These are phyloP conservation scores for Phytophthora pistaciae DNA, from an alignment of 352 stramenopile genomes.

Conservation along the genomic window DNA sequence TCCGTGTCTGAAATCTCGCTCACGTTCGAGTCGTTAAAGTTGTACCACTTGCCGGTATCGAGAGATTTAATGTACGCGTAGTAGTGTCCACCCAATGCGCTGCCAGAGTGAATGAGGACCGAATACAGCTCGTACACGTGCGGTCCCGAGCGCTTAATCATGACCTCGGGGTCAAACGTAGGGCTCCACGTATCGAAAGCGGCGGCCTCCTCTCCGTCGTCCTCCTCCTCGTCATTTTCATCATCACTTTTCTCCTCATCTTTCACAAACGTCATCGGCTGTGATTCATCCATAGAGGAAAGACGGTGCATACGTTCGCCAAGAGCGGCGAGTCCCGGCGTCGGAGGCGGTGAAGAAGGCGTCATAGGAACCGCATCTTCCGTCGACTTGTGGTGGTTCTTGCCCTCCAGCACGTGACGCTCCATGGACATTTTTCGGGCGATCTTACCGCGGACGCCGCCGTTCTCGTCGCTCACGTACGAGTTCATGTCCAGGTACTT, in stretches of 20 bases:
- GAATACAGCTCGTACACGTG: constrained; percentile 94
- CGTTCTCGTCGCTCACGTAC: constrained; percentile 73
- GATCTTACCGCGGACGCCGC: constrained; percentile 60
- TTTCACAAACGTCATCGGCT: constrained; percentile 52
- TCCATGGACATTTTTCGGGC: constrained; percentile 91
- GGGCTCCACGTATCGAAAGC: constrained; percentile 76
- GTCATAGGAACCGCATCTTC: constrained; percentile 18
- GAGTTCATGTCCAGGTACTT: constrained; percentile 93
- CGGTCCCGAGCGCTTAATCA: constrained; percentile 72
- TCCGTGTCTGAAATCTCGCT: constrained; percentile 82
- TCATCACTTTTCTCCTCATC: constrained; percentile 29
- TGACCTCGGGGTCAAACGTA: constrained; percentile 67
- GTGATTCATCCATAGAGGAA: constrained; percentile 82
- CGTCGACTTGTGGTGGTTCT: constrained; percentile 28
- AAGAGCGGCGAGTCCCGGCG: constrained; percentile 16
- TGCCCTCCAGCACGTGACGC: constrained; percentile 75
- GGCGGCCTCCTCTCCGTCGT: constrained; percentile 13
- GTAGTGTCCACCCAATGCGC: constrained; percentile 93
- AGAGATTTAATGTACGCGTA: constrained; percentile 95
- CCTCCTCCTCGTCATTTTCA: constrained; percentile 13
- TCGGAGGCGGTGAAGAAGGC: constrained; percentile 29
- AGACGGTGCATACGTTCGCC: constrained; percentile 47
- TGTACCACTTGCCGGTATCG: constrained; percentile 85
- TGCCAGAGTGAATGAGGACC: constrained; percentile 94
- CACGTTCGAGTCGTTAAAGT: constrained; percentile 90